Base-by-base conservation (phyloP, 2,329 filamentous ascomycete genomes). In the Verticillium albo-atrum region DNA sequence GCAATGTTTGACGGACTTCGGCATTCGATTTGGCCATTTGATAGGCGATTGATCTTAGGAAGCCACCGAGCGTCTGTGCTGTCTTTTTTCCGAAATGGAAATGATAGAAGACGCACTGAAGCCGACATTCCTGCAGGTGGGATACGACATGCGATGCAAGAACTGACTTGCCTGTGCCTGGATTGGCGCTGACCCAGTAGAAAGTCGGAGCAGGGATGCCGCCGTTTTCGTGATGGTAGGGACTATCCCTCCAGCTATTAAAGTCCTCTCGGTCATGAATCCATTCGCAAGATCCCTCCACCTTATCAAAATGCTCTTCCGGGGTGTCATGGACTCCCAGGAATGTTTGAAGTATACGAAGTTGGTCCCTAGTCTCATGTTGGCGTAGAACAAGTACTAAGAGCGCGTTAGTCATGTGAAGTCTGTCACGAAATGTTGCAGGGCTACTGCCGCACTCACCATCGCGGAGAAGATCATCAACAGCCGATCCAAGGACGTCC, bases 211-310 rank as follows among this genome's bases (percentile, higher is more conserved):
- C n/a, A 2, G 59, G 59, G 4, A 27, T 35, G 23, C 50, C 23
- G 54, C 35, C 47, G 6, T 25, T 27, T n/a, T 27, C 26, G n/a
- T 42, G 37, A 9, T 58, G 57, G 12, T 51, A 30, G 9, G 55
- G 30, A 4, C 56, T 6, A 23, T 70, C 64, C 32, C 63, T 61
- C 70, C 68, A 71, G 6, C 63, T 52, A 26, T 63, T 63, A 53
- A 72, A 71, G 23, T 62, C 65, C 9, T 65, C 58, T n/a, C 68
- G 65, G 4, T 62, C 56, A n/a, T 67, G 57, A 34, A 72, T 60
- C 72, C 72, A 74, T 32, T 68, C 62, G 35, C 68, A 71, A 0
- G 71, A 70, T 6, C 70, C 69, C 14, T 70, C 65, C n/a, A 67
- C 57, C 17, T 58, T 55, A 15, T 63, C 57, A 26, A 71, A 63